Percentiles rank a stretch among this genome's conserved stretches.
These are phyloP conservation scores for Cystobasidium tubakii DNA, from an alignment of 768 basidiomycete genomes.

Conservation along the genomic window DNA sequence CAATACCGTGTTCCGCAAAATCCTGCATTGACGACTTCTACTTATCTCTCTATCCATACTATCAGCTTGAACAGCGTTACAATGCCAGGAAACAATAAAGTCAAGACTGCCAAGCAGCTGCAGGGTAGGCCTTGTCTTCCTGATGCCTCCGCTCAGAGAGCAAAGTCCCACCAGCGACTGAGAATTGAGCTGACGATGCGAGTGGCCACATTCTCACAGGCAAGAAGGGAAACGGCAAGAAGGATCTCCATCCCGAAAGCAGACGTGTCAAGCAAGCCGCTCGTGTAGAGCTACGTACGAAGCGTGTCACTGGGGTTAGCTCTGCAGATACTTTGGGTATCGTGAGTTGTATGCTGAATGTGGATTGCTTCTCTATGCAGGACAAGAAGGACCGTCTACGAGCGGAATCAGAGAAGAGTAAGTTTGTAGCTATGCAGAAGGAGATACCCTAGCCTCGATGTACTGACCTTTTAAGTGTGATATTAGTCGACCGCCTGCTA, in stretches of 20 bases:
- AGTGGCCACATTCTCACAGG: background rate
- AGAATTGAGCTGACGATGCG: background rate
- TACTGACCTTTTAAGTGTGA: too few species aligned
- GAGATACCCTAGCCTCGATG: too few species aligned
- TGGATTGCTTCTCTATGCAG: background rate
- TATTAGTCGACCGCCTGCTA: constrained; percentile 12
- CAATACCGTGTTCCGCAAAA: background rate
- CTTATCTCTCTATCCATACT: background rate
- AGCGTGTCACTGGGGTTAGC: constrained; percentile 16
- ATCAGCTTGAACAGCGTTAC: background rate
- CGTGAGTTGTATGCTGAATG: background rate
- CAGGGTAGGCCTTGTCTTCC: background rate
- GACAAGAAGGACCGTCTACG: constrained; percentile 24
- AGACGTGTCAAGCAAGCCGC: constrained; percentile 18
- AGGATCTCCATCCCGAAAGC: constrained; percentile 27
- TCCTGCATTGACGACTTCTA: background rate
- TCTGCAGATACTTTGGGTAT: background rate
- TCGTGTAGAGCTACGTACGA: constrained; percentile 26
- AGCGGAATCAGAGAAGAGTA: constrained; percentile 23
- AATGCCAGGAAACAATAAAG: constrained; percentile 29
- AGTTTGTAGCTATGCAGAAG: background rate
- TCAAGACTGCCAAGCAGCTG: constrained; percentile 18
- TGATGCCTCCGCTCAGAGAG: background rate
- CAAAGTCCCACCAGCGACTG: background rate
- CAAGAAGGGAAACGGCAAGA: constrained; percentile 32